Base-by-base conservation (phyloP, 805 yeast genomes). In the Hanseniaspora osmophila region DNA sequence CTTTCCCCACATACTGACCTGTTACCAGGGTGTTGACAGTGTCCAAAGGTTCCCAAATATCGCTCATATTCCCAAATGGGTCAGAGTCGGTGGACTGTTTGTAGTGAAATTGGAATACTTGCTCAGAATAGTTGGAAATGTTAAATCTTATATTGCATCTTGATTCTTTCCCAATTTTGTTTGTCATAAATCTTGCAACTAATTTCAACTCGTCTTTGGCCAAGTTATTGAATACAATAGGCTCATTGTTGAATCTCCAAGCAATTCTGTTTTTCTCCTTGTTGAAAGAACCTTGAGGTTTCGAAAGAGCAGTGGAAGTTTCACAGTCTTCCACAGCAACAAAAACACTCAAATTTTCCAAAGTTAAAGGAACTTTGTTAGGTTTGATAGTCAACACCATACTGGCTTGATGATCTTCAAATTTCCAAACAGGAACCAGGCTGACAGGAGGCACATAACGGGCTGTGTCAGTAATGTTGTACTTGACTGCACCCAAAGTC, bases 221-320 rank as follows among this genome's bases (percentile, higher is more conserved):
- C 2, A 53, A 53, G 42, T 52, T 48, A 49, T 63, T 61, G 18
- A 77, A 54, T 3, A 53, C 57, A 10, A 73, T 54, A 11, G 71
- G 67, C 41, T 65, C 68, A 47, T 52, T 65, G 32, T 43, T 46
- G 53, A 78, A 77, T 58, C 82, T 75, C 96, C 96, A 88, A 0
- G 92, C 80, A 47, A 92, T 80, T 63, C 96, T 75, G 53, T 77
- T 80, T 57, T 77, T 79, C 44, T 87, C 96, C 56, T 77, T 81
- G 63, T 81, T 85, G 69, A 87, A 90, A 1, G 94, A 76, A 47
- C 96, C 97, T 46, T 83, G 79, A 5, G 98, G 98, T 59, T 84
- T 85, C 2, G 95, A 82, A 49, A 87, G 78, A 0, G 96, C 96
- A 17, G 80, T 70, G 1, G 78, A 66, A 2, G 81, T 72, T 15